A percentile compares a stretch with the other conserved stretches of the same genome.
These are phyloP conservation scores for Fusarium hainanense DNA, from an alignment of 2,329 filamentous ascomycete species.

Conservation along the genomic window DNA sequence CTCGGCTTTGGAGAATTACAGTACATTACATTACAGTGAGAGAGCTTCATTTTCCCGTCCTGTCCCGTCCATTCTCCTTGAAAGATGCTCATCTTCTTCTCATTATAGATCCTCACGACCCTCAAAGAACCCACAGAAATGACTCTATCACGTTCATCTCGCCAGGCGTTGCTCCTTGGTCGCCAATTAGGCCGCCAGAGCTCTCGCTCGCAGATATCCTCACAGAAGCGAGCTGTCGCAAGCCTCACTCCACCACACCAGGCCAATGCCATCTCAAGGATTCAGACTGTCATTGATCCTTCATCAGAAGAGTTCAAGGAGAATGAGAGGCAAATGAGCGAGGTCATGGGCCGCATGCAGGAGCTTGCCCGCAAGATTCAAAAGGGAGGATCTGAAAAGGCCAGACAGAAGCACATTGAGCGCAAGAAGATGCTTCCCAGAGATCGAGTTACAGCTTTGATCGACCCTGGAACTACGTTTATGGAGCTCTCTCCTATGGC, in stretches of 20 bases:
- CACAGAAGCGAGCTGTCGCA: conserved; percentile 63
- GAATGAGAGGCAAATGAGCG: conserved; percentile 81
- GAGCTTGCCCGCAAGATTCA: conserved; percentile 77
- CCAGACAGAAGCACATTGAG: conserved; percentile 85
- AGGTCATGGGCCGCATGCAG: conserved; percentile 75
- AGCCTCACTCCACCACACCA: conserved; percentile 85
- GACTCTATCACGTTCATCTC: conserved; percentile 60
- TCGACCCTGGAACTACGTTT: conserved; percentile 91
- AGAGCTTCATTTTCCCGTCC: conserved; percentile 5
- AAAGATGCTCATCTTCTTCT: conserved; percentile 21
- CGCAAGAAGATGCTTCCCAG: conserved; percentile 94
- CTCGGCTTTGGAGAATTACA: conserved; percentile 30
- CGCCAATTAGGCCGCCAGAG: conserved; percentile 53
- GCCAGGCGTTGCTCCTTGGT: conserved; percentile 57
- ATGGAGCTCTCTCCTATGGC: conserved; percentile 94
- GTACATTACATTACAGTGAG: neutral
- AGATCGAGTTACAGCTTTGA: conserved; percentile 85
- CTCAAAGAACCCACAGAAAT: conserved; percentile 48
- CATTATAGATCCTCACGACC: neutral
- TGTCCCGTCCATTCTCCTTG: conserved; percentile 1
- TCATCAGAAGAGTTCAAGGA: conserved; percentile 82
- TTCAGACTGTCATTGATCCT: conserved; percentile 81
- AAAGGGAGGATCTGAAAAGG: conserved; percentile 82
- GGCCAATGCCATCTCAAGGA: conserved; percentile 82
- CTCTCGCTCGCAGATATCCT: conserved; percentile 46